Percentiles rank a stretch among this genome's conserved stretches.
These are phyloP conservation scores for Populus alba DNA, from an alignment of 345 rosid species.

Conservation along the genomic window DNA sequence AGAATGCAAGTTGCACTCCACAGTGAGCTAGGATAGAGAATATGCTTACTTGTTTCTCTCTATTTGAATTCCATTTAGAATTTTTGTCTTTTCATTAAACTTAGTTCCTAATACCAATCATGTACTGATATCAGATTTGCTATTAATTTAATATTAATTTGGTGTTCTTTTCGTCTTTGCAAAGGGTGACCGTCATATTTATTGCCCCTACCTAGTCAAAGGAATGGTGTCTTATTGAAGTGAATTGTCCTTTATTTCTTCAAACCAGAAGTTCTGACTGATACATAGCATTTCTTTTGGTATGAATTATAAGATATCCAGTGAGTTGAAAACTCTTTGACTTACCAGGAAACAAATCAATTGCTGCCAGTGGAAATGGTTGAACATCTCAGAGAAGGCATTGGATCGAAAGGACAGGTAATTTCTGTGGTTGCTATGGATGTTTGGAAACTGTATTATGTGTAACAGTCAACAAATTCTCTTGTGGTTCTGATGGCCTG, in stretches of 20 bases:
- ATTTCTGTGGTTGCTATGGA: slow-evolving; percentile 11
- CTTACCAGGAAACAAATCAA: slow-evolving; percentile 53
- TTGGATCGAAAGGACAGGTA: slow-evolving; percentile 84
- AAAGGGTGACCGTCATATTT: not conserved
- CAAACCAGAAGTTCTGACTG: not conserved
- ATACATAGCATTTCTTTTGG: slow-evolving; percentile 1
- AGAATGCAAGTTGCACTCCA: not conserved
- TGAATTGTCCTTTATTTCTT: not conserved
- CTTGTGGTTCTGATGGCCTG: slow-evolving; percentile 6
- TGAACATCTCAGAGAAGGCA: slow-evolving; percentile 72
- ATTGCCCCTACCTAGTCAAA: not conserved
- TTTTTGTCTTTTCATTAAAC: not conserved
- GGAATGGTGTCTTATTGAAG: not conserved
- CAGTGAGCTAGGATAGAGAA: not conserved
- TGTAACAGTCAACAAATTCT: not conserved
- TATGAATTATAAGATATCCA: not conserved
- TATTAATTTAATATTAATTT: not conserved
- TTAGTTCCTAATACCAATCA: not conserved
- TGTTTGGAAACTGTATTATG: slow-evolving; percentile 8
- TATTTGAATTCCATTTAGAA: slow-evolving; percentile 1
- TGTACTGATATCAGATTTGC: not conserved
- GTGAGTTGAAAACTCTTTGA: slow-evolving; percentile 14
- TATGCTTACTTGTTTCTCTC: not conserved
- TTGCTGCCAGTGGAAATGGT: slow-evolving; percentile 71
- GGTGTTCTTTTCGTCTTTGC: not conserved